Base-by-base conservation (phyloP, 2,329 filamentous ascomycete genomes). In the Plenodomus lindquistii region DNA sequence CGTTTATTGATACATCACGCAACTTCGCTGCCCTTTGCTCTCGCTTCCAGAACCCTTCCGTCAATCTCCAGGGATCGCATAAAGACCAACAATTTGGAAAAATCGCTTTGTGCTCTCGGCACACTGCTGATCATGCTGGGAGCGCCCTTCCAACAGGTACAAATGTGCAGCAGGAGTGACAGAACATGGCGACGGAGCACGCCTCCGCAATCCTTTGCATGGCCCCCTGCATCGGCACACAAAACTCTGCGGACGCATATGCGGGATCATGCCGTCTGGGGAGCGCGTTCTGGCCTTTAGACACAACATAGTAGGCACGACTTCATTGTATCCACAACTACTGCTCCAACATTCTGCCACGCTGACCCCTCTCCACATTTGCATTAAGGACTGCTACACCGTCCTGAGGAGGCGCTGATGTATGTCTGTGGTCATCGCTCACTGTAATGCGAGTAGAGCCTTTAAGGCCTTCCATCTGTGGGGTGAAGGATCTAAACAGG, bases 301-400 rank as follows among this genome's bases (percentile, higher is more conserved):
- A n/a, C n/a, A n/a, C n/a, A n/a, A n/a, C n/a, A n/a, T n/a, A n/a
- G n/a, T 31, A 31, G 4, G 27, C 27, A 8, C 27, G 10, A 13
- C 27, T 31, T 15, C 11, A 31, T 31, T 38, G 21, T 40, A n/a
- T 20, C 39, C 24, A 22, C 16, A 20, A 39, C 16, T 21, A 36
- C 18, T 40, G 37, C 46, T 48, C 43, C 31, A 41, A 31, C 38
- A 19, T 44, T 40, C 27, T 44, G 44, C 52, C 48, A 37, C 43
- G 42, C 48, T 48, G 37, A 47, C 37, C 20, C 37, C 42, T 15
- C 27, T 13, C 35, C 42, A 34, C 38, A 18, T 24, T 47, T 34
- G 31, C 39, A 38, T 39, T 35, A 31, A 24, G 39, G 42, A 20
- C 35, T 27, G 16, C 37, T 43, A 40, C 35, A 18, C 44, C 24